phyloP scores from a whole-genome alignment of 495 filamentous ascomycete species.

The Trichodelitschia bisporula region DNA sequence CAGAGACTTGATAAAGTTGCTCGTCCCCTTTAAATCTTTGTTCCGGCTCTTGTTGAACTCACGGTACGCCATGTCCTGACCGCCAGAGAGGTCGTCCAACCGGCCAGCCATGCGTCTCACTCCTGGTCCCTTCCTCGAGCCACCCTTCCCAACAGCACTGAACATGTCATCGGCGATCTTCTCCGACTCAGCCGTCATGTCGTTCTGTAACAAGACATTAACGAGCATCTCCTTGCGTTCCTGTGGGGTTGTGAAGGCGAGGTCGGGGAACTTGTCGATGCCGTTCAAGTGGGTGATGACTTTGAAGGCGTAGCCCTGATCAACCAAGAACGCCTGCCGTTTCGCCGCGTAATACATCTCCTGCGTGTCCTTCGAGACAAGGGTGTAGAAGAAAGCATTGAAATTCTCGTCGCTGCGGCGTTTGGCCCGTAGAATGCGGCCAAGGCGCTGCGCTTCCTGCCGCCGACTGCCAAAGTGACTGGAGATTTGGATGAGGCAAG shows the following conservation, averaged over 20 bases:
- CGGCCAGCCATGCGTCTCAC: conserved; percentile 63
- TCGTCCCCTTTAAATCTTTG: conserved; percentile 56
- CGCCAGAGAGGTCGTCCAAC: conserved; percentile 63
- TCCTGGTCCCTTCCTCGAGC: conserved; percentile 23
- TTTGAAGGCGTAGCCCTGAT: conserved; percentile 98
- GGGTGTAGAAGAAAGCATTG: conserved; percentile 97
- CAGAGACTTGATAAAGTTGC: conserved; percentile 60
- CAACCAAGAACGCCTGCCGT: conserved; percentile 90
- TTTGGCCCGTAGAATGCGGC: conserved; percentile 87
- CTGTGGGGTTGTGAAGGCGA: conserved; percentile 54
- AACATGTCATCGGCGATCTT: conserved; percentile 70
- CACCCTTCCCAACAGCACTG: conserved; percentile 26
- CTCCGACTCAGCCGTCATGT: conserved; percentile 45
- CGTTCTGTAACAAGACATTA: conserved; percentile 79
- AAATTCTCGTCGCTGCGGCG: conserved; percentile 95
- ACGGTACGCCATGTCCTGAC: conserved; percentile 89
- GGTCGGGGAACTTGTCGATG: conserved; percentile 57
- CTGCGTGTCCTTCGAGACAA: conserved; percentile 89
- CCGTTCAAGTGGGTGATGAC: conserved; percentile 92
- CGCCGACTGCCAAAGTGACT: conserved; percentile 94
- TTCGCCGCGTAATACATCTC: conserved; percentile 98
- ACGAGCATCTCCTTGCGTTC: conserved; percentile 78
- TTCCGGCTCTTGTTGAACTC: conserved; percentile 58
- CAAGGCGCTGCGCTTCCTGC: conserved; percentile 88
- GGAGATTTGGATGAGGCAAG: conserved; percentile 93